Percentiles rank a stretch among this genome's conserved stretches.
phyloP scores from a whole-genome alignment of 495 filamentous ascomycete species.

The Aspergillus olivimuriae region DNA sequence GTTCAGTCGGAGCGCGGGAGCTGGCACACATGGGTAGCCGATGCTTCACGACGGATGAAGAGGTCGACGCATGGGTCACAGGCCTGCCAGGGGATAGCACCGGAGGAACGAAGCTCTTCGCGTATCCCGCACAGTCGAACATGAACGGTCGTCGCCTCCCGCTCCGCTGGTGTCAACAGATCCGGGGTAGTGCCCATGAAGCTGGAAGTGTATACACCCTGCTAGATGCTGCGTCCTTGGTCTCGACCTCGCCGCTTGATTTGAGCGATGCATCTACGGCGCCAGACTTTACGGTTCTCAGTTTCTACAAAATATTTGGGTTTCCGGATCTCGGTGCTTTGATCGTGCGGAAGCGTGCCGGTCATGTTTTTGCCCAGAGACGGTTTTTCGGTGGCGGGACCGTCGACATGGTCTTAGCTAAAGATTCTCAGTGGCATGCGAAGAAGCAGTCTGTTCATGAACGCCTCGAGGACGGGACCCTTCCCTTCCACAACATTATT shows the following conservation, averaged over 20 bases:
- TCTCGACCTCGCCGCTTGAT: slow-evolving; percentile 70
- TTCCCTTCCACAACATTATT: slow-evolving; percentile 82
- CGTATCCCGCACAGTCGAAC: slow-evolving; percentile 89
- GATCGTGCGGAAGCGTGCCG: slow-evolving; percentile 71
- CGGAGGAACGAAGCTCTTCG: slow-evolving; percentile 52
- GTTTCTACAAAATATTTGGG: slow-evolving; percentile 96
- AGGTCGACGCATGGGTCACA: slow-evolving; percentile 65
- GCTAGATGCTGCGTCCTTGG: slow-evolving; percentile 84
- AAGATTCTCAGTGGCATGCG: slow-evolving; percentile 55
- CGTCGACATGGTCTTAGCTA: slow-evolving; percentile 65
- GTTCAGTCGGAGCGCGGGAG: slow-evolving; percentile 77
- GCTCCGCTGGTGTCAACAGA: slow-evolving; percentile 55
- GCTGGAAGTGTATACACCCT: slow-evolving; percentile 52
- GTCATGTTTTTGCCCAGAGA: slow-evolving; percentile 52
- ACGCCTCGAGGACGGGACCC: slow-evolving; percentile 80
- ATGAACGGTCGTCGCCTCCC: slow-evolving; percentile 82
- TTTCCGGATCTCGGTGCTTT: slow-evolving; percentile 88
- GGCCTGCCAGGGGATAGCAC: slow-evolving; percentile 15
- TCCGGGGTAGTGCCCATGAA: slow-evolving; percentile 32
- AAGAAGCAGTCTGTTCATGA: slow-evolving; percentile 73
- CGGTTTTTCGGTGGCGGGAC: slow-evolving; percentile 94
- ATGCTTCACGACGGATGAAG: slow-evolving; percentile 61
- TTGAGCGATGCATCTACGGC: slow-evolving; percentile 52
- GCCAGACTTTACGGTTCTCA: slow-evolving; percentile 83
- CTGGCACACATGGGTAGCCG: slow-evolving; percentile 49